Conservation (phyloP, 75 land plant species). For the Cunninghamia lanceolata region DNA sequence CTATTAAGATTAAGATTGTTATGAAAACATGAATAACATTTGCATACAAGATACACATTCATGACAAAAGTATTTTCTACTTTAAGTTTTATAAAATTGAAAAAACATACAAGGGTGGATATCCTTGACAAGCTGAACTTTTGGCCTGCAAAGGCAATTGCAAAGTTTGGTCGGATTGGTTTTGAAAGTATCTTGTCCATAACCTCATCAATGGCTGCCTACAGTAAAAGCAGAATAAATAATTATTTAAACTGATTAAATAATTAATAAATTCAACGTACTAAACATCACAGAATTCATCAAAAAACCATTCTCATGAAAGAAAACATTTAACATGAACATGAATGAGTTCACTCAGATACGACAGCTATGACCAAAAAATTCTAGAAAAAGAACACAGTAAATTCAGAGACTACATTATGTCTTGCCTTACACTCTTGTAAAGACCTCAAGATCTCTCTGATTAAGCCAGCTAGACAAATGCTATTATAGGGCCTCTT, state of each 20-base stretch:
- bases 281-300: not conserved
- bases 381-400: not conserved
- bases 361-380: not conserved
- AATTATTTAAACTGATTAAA: not conserved
- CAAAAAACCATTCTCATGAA: not conserved
- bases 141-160: slow-evolving; percentile 25
- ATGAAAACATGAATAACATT: not conserved
- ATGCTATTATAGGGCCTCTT: not conserved
- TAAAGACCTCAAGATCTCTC: not conserved
- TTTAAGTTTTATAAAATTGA: not conserved
- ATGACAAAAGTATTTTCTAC: not conserved
- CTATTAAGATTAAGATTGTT: not conserved
- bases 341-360: not conserved
- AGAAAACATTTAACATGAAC: not conserved
- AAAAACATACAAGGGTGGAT: slow-evolving; percentile 32
- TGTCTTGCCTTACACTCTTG: not conserved
- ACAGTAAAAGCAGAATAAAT: not conserved
- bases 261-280: not conserved
- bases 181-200: slow-evolving; percentile 36
- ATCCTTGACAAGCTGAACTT: slow-evolving; percentile 22
- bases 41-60: not conserved
- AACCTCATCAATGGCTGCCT: slow-evolving; percentile 46
- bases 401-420: not conserved
- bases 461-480: not conserved
- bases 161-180: slow-evolving; percentile 58